Evolutionary conservation across 768 basidiomycete species (phyloP).

Genomic region (Lentinula raphanica): DNA sequence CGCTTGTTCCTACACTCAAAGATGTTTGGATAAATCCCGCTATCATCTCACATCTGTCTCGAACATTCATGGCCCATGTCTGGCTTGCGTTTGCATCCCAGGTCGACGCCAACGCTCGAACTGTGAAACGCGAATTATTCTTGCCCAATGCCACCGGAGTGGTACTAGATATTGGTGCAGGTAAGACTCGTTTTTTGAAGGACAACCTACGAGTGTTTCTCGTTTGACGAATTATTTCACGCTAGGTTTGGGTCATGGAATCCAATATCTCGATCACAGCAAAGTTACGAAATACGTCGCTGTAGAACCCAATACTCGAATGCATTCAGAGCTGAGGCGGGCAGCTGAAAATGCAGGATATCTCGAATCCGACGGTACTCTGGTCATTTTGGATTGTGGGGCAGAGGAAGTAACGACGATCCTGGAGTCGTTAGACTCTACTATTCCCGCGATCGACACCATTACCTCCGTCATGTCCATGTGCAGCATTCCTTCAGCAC

Average conservation of each 20-base stretch:
- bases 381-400: slow-evolving; percentile 57
- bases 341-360: slow-evolving; percentile 48
- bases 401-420: slow-evolving; percentile 55
- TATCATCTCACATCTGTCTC: slow-evolving; percentile 30
- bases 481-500: neutral
- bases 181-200: neutral
- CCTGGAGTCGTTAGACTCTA: slow-evolving; percentile 27
- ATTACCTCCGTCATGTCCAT: neutral
- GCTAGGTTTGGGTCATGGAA: slow-evolving; percentile 58
- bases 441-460: slow-evolving; percentile 41
- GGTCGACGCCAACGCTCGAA: slow-evolving; percentile 16
- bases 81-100: slow-evolving; percentile 31
- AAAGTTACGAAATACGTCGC: slow-evolving; percentile 64
- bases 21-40: slow-evolving; percentile 24
- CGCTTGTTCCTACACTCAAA: slow-evolving; percentile 29
- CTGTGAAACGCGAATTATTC: slow-evolving; percentile 19
- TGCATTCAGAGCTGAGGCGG: slow-evolving; percentile 54
- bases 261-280: slow-evolving; percentile 50
- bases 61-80: slow-evolving; percentile 36
- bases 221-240: neutral
- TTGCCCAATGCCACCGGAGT: neutral
- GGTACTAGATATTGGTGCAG: slow-evolving; percentile 2
- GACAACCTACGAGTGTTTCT: neutral
- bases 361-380: slow-evolving; percentile 42
- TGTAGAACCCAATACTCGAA: slow-evolving; percentile 61